Evolutionary conservation across 805 yeast genomes (phyloP).

Genomic region (Saccharomycopsis fermentans): DNA sequence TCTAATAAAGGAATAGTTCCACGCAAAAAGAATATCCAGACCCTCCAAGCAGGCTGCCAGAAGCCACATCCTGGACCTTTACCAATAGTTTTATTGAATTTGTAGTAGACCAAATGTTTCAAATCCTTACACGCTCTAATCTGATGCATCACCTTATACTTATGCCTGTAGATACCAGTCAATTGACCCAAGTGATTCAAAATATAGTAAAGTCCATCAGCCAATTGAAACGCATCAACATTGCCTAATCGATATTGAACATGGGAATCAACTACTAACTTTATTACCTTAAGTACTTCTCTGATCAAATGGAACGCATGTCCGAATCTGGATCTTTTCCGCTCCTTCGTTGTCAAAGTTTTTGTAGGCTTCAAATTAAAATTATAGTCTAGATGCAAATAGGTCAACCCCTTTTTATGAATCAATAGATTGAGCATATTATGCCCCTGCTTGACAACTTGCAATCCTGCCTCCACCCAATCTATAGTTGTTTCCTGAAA

Average conservation of each 20-base stretch:
- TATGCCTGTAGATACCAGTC: constrained; percentile 93
- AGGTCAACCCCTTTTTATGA: constrained; percentile 84
- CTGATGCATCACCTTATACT: constrained; percentile 97
- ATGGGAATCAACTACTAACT: constrained; percentile 85
- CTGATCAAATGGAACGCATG: constrained; percentile 90
- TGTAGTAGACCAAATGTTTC: constrained; percentile 81
- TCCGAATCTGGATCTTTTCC: constrained; percentile 93
- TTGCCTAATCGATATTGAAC: constrained; percentile 85
- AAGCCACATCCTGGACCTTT: constrained; percentile 99
- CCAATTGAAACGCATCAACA: constrained; percentile 85
- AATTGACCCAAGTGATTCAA: constrained; percentile 90
- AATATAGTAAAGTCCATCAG: constrained; percentile 88
- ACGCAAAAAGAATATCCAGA: constrained; percentile 85
- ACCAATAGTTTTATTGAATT: constrained; percentile 79
- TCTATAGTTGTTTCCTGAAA: constrained; percentile 89
- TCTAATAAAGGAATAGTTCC: constrained; percentile 89
- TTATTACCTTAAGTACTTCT: constrained; percentile 76
- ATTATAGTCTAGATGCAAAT: constrained; percentile 88
- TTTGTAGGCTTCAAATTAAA: constrained; percentile 94
- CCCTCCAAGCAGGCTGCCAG: constrained; percentile 99
- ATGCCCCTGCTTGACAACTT: constrained; percentile 86
- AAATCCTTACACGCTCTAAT: constrained; percentile 91
- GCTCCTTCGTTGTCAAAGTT: constrained; percentile 89
- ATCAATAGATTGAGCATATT: constrained; percentile 85
- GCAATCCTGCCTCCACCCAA: constrained; percentile 98